A percentile compares a stretch with the other conserved stretches of the same genome.
phyloP scores from a whole-genome alignment of 805 yeast species.

The Candida ipomoeae region DNA sequence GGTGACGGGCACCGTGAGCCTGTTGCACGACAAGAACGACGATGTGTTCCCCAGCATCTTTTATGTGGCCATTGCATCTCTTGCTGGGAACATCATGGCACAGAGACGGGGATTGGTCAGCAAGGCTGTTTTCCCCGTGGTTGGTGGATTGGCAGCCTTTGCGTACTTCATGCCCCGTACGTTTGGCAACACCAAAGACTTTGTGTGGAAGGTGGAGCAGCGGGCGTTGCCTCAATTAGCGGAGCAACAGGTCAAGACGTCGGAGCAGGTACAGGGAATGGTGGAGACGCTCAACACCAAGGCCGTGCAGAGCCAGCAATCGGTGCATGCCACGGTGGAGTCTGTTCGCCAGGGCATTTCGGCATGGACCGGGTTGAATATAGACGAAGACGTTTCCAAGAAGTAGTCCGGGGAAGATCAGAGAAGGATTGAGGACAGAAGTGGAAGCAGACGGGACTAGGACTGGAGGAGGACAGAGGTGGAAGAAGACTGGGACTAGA shows the following conservation, averaged over 20 bases:
- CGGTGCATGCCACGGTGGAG: slow-evolving; percentile 12
- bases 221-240: slow-evolving; percentile 61
- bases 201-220: slow-evolving; percentile 59
- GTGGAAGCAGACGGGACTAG: neutral
- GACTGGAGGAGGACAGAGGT: too few species aligned
- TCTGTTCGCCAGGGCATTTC: slow-evolving; percentile 43
- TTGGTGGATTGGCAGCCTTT: slow-evolving; percentile 62
- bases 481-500: too few species aligned
- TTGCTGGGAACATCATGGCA: slow-evolving; percentile 69
- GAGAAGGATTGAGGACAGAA: too few species aligned
- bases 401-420: neutral
- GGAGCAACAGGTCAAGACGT: slow-evolving; percentile 53
- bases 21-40: slow-evolving; percentile 61
- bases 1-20: slow-evolving; percentile 58
- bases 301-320: slow-evolving; percentile 29
- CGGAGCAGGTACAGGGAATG: slow-evolving; percentile 25
- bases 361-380: slow-evolving; percentile 61
- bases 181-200: slow-evolving; percentile 52
- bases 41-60: slow-evolving; percentile 67
- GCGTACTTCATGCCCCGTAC: slow-evolving; percentile 70
- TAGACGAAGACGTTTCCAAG: slow-evolving; percentile 52
- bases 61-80: slow-evolving; percentile 62
- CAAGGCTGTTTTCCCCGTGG: slow-evolving; percentile 53
- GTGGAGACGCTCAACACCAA: slow-evolving; percentile 42
- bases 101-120: slow-evolving; percentile 60